These are phyloP conservation scores for Exidia glandulosa DNA, from an alignment of 768 basidiomycete genomes.

Conservation along the genomic window DNA sequence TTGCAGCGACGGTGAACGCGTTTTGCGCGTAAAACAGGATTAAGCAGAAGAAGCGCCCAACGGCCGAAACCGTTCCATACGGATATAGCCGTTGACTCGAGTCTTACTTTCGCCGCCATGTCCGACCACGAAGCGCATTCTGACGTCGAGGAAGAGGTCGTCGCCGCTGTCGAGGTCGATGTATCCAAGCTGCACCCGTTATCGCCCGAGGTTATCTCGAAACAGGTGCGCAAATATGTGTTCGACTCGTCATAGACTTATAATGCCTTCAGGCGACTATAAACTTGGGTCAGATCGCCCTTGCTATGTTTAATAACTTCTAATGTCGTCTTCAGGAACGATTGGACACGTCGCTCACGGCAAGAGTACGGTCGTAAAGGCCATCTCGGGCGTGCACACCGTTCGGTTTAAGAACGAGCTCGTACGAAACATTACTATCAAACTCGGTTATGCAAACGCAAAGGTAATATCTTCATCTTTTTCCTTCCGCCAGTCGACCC, in stretches of 20 bases:
- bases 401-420: conserved; percentile 99
- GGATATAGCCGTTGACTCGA: too few species aligned
- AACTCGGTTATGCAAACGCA: conserved; percentile 97
- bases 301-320: neutral
- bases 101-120: too few species aligned
- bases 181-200: conserved; percentile 73
- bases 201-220: conserved; percentile 82
- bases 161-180: conserved; percentile 63
- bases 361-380: conserved; percentile 94
- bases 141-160: conserved; percentile 49
- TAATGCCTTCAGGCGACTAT: conserved; percentile 68
- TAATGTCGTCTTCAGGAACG: conserved; percentile 46
- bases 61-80: too few species aligned
- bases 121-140: conserved; percentile 53
- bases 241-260: neutral
- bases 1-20: too few species aligned
- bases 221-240: conserved; percentile 49
- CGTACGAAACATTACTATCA: conserved; percentile 98
- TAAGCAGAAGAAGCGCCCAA: too few species aligned
- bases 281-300: conserved; percentile 58
- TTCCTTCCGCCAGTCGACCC: too few species aligned
- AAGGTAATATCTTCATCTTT: too few species aligned
- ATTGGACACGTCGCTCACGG: conserved; percentile 99
- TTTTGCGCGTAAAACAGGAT: too few species aligned
- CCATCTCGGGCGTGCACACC: conserved; percentile 96